Evolutionary conservation across 2,329 filamentous ascomycete genomes (phyloP), one percentile per base, ranked within the genome.

Genomic region (Penicillium oxalicum): DNA sequence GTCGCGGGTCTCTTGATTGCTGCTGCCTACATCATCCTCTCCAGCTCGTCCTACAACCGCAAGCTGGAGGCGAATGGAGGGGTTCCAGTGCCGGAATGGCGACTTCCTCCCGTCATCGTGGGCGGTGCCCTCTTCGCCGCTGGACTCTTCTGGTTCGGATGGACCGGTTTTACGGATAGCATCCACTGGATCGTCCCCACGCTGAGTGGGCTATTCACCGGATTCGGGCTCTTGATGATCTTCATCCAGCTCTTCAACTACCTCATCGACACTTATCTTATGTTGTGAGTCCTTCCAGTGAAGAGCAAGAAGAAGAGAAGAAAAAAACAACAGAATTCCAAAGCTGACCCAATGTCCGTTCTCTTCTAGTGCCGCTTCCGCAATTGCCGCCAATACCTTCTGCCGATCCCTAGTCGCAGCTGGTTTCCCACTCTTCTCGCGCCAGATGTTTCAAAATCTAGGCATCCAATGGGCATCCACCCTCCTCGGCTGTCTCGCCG

Each of bases 71-170:
- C 79, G 47, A 88, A 89, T 70, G 80, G 82, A 55, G 74, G 75
- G 50, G 66, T 79, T 4, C 76, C 77, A 0, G 63, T 81, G 1
- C 79, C 78, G 0, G 78, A 82, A 61, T 82, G 78, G 79, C 74
- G 78, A 44, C 63, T 80, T 1, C 77, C 78, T 0, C 75, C 76
- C 3, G 74, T 74, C 26, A 79, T 81, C 45, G 51, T 75, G 5
- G 78, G 78, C 4, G 77, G 77, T 18, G 68, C 71, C 3, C 60
- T 75, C 4, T 79, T 75, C 42, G 75, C 84, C 0, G 73, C 67
- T 26, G 85, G 85, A 25, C 79, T 89, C 28, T 88, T 89, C 70
- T 88, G 85, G 84, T 88, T 88, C 55, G 86, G 84, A 54, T 88
- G 85, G 85, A 80, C 82, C 4, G 84, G 83, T 13, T 78, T 75